Conservation (phyloP, 2,329 filamentous ascomycete species). For the Seiridium unicorne region DNA sequence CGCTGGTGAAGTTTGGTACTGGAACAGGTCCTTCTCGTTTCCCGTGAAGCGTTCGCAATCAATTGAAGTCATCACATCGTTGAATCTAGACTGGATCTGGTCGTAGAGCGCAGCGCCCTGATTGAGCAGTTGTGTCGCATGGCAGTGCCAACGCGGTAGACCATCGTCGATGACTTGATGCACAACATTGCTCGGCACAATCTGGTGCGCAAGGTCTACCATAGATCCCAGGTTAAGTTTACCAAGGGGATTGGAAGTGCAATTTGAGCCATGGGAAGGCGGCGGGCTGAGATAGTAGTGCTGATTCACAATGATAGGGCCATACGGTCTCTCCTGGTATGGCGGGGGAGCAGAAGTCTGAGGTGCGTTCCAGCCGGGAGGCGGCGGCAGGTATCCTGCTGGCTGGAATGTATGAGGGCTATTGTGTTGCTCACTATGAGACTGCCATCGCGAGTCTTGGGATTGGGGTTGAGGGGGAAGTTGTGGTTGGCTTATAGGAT, state of each 20-base stretch:
- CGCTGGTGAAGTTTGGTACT: slow-evolving; percentile 28
- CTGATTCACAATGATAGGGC: slow-evolving; percentile 50
- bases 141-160: slow-evolving; percentile 39
- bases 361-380: slow-evolving; percentile 16
- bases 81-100: slow-evolving; percentile 60
- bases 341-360: slow-evolving; percentile 17
- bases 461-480: not conserved
- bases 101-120: slow-evolving; percentile 52
- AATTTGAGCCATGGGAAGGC: slow-evolving; percentile 15
- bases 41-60: slow-evolving; percentile 58
- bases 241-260: slow-evolving; percentile 21
- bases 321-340: slow-evolving; percentile 25
- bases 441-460: not conserved
- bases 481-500: slow-evolving; percentile 1
- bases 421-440: not conserved
- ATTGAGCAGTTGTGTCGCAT: slow-evolving; percentile 41
- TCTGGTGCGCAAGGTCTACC: slow-evolving; percentile 39
- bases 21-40: slow-evolving; percentile 53
- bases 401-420: slow-evolving; percentile 9
- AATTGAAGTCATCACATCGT: slow-evolving; percentile 69
- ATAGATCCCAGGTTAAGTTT: slow-evolving; percentile 38
- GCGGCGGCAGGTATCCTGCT: slow-evolving; percentile 20
- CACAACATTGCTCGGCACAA: slow-evolving; percentile 33
- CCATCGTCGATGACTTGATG: slow-evolving; percentile 41
- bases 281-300: slow-evolving; percentile 44